phyloP scores from a whole-genome alignment of 208 protist species.

The Chromosphaera perkinsii region DNA sequence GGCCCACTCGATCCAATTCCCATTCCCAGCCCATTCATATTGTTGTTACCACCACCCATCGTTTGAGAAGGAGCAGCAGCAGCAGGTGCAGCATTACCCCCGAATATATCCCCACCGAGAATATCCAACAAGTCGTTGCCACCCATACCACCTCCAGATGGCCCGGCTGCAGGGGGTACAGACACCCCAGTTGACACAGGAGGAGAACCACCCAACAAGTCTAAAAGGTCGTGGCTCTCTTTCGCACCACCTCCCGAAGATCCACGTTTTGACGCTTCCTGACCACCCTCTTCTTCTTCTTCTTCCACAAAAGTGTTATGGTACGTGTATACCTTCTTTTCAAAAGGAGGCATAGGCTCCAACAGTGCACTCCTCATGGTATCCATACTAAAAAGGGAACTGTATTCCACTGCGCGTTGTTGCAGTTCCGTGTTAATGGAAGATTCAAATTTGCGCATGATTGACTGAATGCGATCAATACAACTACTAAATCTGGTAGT shows the following conservation, averaged over 20 bases:
- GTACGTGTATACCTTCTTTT: not conserved
- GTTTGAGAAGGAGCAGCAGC: not conserved
- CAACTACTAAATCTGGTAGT: constrained; percentile 62
- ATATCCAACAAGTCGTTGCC: constrained; percentile 19
- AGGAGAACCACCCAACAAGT: constrained; percentile 18
- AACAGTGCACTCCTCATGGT: constrained; percentile 18
- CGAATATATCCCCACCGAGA: not conserved
- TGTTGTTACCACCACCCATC: constrained; percentile 3
- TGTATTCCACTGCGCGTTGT: constrained; percentile 39
- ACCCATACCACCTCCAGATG: constrained; percentile 3
- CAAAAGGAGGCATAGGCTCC: constrained; percentile 26
- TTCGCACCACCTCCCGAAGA: not conserved
- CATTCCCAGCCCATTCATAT: not conserved
- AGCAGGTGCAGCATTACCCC: not conserved
- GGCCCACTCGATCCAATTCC: not conserved
- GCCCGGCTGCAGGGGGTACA: not conserved
- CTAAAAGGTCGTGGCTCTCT: not conserved
- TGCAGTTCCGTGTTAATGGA: constrained; percentile 30
- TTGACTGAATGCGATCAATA: not conserved
- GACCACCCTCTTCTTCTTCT: not conserved
- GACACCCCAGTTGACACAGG: no score
- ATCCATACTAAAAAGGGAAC: constrained; percentile 8
- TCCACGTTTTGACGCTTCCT: not conserved
- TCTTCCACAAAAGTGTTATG: not conserved
- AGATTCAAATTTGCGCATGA: not conserved